Percentiles rank a stretch among this genome's conserved stretches.
Conservation (phyloP, 2,329 filamentous ascomycete species). For the Sporothrix brasiliensis region DNA sequence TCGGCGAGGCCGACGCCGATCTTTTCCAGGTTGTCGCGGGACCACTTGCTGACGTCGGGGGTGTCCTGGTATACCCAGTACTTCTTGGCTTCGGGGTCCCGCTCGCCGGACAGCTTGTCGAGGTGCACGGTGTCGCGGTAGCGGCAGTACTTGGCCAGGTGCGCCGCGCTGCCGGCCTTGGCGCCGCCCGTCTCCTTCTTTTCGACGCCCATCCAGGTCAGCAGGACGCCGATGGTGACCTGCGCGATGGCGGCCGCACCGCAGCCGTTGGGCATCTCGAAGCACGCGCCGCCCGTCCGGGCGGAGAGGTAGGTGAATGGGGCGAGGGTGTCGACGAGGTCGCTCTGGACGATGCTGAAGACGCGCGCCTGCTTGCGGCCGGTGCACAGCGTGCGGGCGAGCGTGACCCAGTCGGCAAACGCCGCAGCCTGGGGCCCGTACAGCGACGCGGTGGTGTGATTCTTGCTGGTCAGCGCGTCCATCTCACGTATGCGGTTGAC, state of each 20-base stretch:
- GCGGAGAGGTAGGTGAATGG: conserved; percentile 50
- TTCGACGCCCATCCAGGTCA: conserved; percentile 50
- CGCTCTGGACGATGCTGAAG: conserved; percentile 47
- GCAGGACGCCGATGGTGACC: conserved; percentile 48
- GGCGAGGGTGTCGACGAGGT: conserved; percentile 36
- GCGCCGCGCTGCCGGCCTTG: conserved; percentile 28
- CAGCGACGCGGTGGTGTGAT: background rate
- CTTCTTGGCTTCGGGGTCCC: conserved; percentile 24
- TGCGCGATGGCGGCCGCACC: conserved; percentile 44
- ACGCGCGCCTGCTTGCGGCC: conserved; percentile 49
- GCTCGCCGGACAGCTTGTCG: conserved; percentile 32
- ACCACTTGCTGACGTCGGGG: background rate
- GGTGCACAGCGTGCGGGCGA: conserved; percentile 42
- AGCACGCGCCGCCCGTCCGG: conserved; percentile 48
- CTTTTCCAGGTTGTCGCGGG: conserved; percentile 32
- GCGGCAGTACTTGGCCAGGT: conserved; percentile 31
- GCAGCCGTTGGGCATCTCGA: conserved; percentile 40
- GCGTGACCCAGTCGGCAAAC: conserved; percentile 52
- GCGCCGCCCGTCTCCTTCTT: conserved; percentile 35
- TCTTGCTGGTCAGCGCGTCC: conserved; percentile 32
- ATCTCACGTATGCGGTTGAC: conserved; percentile 42
- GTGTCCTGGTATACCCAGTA: conserved; percentile 32
- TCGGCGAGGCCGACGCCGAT: conserved; percentile 35
- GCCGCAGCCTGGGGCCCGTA: conserved; percentile 43
- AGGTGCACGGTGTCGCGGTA: conserved; percentile 36